Percentiles rank a stretch among this genome's conserved stretches.
phyloP scores from a whole-genome alignment of 2,329 filamentous ascomycete species.

The Lasiodiplodia sp. region DNA sequence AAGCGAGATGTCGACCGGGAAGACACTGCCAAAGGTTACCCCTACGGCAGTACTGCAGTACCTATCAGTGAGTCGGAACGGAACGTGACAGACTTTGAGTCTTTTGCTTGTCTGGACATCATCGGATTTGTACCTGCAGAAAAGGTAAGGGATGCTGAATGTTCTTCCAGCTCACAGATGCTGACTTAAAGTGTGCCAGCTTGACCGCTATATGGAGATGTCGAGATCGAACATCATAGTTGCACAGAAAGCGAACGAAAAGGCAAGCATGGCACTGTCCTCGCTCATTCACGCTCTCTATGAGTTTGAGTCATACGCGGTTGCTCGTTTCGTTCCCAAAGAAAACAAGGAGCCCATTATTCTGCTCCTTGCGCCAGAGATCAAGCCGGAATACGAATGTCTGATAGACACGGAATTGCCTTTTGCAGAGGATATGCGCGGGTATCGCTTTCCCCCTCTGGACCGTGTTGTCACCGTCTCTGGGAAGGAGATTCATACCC shows the following conservation, averaged over 20 bases:
- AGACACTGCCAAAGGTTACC: conserved; percentile 88
- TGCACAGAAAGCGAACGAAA: conserved; percentile 78
- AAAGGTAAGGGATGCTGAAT: conserved; percentile 60
- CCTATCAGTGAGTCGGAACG: conserved; percentile 86
- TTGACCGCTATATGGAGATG: conserved; percentile 85
- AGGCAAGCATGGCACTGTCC: conserved; percentile 83
- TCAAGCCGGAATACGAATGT: conserved; percentile 82
- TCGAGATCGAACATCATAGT: conserved; percentile 81
- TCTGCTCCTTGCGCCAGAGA: conserved; percentile 78
- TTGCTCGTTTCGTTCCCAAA: conserved; percentile 85
- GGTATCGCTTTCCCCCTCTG: conserved; percentile 90
- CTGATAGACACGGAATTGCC: conserved; percentile 89
- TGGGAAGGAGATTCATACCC: conserved; percentile 79
- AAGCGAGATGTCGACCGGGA: conserved; percentile 84
- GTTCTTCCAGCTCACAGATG: background rate
- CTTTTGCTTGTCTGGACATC: conserved; percentile 76
- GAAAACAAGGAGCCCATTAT: conserved; percentile 80
- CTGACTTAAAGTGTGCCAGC: conserved; percentile 55
- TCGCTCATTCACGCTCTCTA: conserved; percentile 87
- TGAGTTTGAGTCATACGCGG: conserved; percentile 83
- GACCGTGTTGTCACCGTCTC: conserved; percentile 88
- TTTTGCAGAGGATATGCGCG: conserved; percentile 89
- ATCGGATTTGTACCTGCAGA: conserved; percentile 82
- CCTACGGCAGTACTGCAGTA: conserved; percentile 91
- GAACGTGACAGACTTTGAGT: conserved; percentile 88